Evolutionary conservation across 192 early-diverging fungal species (phyloP).

Genomic region (Mortierella antarctica): DNA sequence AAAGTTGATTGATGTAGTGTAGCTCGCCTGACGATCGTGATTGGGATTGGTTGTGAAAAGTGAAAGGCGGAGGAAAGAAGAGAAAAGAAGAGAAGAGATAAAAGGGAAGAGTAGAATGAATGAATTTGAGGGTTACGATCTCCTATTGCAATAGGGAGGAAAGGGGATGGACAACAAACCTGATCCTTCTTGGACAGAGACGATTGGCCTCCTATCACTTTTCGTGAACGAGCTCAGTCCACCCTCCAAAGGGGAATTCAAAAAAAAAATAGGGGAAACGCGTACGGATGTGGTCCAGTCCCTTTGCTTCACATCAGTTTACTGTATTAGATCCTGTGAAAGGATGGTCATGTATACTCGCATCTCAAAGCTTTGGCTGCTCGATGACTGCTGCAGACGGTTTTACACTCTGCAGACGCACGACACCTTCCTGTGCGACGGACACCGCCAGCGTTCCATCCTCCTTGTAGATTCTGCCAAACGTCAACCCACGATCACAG

Average conservation of each 20-base stretch:
- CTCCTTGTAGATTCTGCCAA: conserved; percentile 81
- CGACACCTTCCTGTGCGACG: conserved; percentile 87
- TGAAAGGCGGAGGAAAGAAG: neutral
- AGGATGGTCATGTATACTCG: neutral
- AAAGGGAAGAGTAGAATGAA: neutral
- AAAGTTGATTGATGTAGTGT: neutral
- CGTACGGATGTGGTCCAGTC: neutral
- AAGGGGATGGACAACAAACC: neutral
- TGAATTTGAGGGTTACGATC: too few relatives aligned
- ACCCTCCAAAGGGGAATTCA: neutral
- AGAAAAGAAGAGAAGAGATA: neutral
- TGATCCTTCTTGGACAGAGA: neutral
- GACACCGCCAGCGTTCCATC: conserved; percentile 85
- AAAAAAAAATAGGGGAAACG: neutral
- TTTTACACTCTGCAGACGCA: conserved; percentile 52
- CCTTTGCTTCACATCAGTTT: neutral
- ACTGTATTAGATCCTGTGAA: neutral
- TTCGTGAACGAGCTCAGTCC: neutral
- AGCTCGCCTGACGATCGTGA: neutral
- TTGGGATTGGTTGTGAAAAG: neutral
- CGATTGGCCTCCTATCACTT: neutral
- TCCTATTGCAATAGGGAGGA: neutral
- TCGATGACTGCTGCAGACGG: conserved; percentile 14
- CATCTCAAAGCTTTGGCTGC: conserved; percentile 25
- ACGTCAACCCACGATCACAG: conserved; percentile 78